Conservation (phyloP, 139 green algal genomes). For the Chlorella sp. region DNA sequence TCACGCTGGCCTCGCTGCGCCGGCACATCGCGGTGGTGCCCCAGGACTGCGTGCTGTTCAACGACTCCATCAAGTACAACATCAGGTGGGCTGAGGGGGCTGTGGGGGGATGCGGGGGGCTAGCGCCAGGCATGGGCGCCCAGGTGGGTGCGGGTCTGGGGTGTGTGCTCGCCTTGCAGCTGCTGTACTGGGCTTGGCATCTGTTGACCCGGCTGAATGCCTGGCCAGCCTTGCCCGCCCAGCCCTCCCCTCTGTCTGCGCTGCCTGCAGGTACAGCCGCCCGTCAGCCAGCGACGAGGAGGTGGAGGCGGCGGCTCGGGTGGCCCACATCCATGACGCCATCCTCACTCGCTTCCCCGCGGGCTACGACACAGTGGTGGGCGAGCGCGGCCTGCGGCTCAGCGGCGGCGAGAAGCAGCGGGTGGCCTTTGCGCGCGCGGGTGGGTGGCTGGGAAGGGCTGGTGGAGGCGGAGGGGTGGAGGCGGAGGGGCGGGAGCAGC, state of each 20-base stretch:
- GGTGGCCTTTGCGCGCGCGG: slow-evolving; percentile 85
- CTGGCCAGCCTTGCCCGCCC: not conserved
- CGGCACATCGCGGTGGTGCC: slow-evolving; percentile 54
- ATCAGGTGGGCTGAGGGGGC: slow-evolving; percentile 74
- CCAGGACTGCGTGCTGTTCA: slow-evolving; percentile 96
- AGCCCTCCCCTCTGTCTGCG: not conserved
- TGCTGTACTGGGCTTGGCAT: too few species aligned
- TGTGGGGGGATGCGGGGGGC: slow-evolving; percentile 21
- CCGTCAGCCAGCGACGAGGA: slow-evolving; percentile 42
- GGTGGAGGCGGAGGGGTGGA: too few species aligned
- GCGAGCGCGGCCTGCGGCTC: slow-evolving; percentile 55
- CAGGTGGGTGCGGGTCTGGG: too few species aligned
- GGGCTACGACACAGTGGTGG: slow-evolving; percentile 48
- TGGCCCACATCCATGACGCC: slow-evolving; percentile 79
- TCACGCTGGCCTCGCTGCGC: slow-evolving; percentile 76
- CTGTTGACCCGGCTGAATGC: too few species aligned
- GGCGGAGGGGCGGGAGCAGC: too few species aligned
- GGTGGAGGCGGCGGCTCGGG: slow-evolving; percentile 63
- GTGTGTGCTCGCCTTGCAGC: too few species aligned
- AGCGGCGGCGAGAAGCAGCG: slow-evolving; percentile 87
- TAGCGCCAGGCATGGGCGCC: too few species aligned
- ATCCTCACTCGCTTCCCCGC: slow-evolving; percentile 78
- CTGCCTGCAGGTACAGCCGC: slow-evolving; percentile 57
- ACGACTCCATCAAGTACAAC: slow-evolving; percentile 94
- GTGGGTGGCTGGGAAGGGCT: slow-evolving; percentile 44